Evolutionary conservation across 495 filamentous ascomycete genomes (phyloP).

Genomic region (Tricharina praecox): DNA sequence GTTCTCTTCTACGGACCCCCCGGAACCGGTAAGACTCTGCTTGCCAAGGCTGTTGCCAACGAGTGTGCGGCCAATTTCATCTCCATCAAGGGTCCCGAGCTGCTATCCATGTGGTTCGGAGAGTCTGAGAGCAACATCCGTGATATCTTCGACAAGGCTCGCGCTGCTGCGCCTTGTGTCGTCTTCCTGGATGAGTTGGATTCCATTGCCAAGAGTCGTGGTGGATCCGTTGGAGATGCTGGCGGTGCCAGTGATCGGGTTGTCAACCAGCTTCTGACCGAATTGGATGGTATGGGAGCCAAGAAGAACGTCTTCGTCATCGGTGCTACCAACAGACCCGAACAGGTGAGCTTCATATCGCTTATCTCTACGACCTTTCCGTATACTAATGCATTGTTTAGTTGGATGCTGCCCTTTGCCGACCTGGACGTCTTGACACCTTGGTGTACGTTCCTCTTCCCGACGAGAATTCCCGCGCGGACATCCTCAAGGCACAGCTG

Average conservation of each 20-base stretch:
- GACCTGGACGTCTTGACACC: conserved; percentile 94
- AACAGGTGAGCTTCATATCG: conserved; percentile 37
- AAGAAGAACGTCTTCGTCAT: conserved; percentile 99
- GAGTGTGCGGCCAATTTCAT: conserved; percentile 99
- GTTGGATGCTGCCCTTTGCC: conserved; percentile 90
- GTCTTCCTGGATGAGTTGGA: conserved; percentile 98
- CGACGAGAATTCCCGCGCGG: conserved; percentile 67
- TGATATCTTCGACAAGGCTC: conserved; percentile 99
- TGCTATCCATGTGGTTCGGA: conserved; percentile 99
- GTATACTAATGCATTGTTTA: conserved; percentile 3
- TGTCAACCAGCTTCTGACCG: conserved; percentile 96
- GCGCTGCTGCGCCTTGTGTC: conserved; percentile 92
- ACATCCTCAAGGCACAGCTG: conserved; percentile 88
- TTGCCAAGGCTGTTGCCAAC: conserved; percentile 98
- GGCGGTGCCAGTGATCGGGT: conserved; percentile 98
- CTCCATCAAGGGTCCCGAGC: conserved; percentile 92
- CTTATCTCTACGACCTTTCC: conserved; percentile 7
- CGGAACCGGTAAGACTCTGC: conserved; percentile 98
- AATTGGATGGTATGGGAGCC: conserved; percentile 39
- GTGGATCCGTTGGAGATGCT: conserved; percentile 90
- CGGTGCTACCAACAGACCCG: conserved; percentile 93
- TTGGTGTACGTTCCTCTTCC: conserved; percentile 95
- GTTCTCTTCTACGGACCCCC: conserved; percentile 97
- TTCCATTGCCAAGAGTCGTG: conserved; percentile 98
- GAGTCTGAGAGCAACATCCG: conserved; percentile 99